Base-by-base conservation (phyloP, 805 yeast species). In the Cyberlindnera amylophila region DNA sequence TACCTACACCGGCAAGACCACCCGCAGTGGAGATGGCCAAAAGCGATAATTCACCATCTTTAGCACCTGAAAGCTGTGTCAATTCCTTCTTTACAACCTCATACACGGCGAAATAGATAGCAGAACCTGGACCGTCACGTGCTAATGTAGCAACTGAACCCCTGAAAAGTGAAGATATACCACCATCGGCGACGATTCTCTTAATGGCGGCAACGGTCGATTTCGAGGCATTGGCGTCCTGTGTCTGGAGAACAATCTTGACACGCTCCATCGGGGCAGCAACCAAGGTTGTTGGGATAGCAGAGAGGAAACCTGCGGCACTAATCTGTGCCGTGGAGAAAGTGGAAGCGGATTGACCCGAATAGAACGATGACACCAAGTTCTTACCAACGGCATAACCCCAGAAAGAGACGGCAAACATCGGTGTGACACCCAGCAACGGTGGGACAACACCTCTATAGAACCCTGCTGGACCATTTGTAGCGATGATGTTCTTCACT, bases 201-300 rank as follows among this genome's bases (percentile, higher is more conserved):
- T 69, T 70, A 26, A 89, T 81, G 13, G 86, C 80, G 1, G 77
- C 70, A 6, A 49, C 12, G 74, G 74, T 75, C n/a, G 76, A 63
- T 35, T 59, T 61, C 13, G 55, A 50, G 18, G 61, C 69, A 24
- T 61, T 58, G 15, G 67, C 64, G 34, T 68, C 69, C 58, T 84
- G 84, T 10, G 87, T 74, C 65, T 91, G 99, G 74, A 91, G 72
- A 59, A 91, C 86, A 39, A 93, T 96, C 72, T 91, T 91, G 59
- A 90, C 84, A 53, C 99, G 77, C 67, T 91, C 99, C 54, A 93
- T 89, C 2, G 99, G 99, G 0, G 97, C 97, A n/a, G 97, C 96
- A 15, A 91, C 86, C 39, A 86, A 75, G 1, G 98, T 93, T 8
- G 96, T 91, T 26, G 99, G 99, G 39, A 91, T 74, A 11, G 98